Evolutionary conservation across 768 basidiomycete genomes (phyloP).

Genomic region (Butyriboletus loyo): DNA sequence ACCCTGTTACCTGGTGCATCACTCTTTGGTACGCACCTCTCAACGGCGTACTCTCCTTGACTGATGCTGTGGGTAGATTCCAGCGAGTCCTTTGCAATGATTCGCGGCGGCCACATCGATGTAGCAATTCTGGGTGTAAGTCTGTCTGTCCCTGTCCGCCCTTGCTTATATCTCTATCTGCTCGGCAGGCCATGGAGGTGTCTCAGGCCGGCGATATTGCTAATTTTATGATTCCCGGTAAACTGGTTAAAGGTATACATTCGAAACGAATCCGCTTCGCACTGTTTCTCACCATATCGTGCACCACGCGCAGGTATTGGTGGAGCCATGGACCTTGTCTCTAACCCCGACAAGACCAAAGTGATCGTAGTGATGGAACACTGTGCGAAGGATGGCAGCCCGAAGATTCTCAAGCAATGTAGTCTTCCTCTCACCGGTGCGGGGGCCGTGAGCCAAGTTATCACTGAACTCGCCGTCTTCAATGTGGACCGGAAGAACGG

Average conservation of each 20-base stretch:
- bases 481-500: slow-evolving; percentile 77
- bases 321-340: slow-evolving; percentile 95
- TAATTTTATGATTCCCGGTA: slow-evolving; percentile 98
- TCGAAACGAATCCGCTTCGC: background rate
- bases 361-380: slow-evolving; percentile 91
- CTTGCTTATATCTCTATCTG: slow-evolving; percentile 1
- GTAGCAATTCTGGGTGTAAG: slow-evolving; percentile 89
- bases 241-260: slow-evolving; percentile 71
- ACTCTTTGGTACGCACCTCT: slow-evolving; percentile 65
- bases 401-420: slow-evolving; percentile 84
- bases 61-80: slow-evolving; percentile 48
- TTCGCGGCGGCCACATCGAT: slow-evolving; percentile 93
- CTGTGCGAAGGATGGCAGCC: slow-evolving; percentile 82
- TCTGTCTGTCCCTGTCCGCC: slow-evolving; percentile 11
- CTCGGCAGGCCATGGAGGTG: slow-evolving; percentile 86
- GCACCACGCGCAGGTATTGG: slow-evolving; percentile 66
- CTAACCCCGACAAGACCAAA: slow-evolving; percentile 93
- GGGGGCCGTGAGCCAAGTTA: slow-evolving; percentile 81
- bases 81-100: slow-evolving; percentile 95
- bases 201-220: slow-evolving; percentile 91
- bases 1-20: slow-evolving; percentile 91
- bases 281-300: slow-evolving; percentile 6
- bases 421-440: slow-evolving; percentile 87
- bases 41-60: background rate
- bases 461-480: slow-evolving; percentile 92